phyloP scores from a whole-genome alignment of 169 alveolate genomes.

The Miamiensis avidus region DNA sequence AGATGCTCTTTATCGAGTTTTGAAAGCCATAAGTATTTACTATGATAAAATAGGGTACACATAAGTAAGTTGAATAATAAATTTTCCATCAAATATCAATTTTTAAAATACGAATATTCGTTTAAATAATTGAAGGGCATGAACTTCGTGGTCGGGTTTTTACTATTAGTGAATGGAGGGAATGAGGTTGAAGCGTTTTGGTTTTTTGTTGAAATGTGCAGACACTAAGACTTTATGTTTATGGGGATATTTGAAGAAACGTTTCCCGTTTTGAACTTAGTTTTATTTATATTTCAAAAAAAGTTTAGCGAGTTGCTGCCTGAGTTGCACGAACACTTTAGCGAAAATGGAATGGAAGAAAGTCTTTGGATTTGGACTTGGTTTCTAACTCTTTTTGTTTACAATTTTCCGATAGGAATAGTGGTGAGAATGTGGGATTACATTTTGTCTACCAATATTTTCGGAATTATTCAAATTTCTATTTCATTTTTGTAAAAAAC shows the following conservation, averaged over 20 bases:
- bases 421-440: constrained; percentile 67
- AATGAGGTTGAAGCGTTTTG: constrained; percentile 66
- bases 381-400: constrained; percentile 56
- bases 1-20: background rate
- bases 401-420: constrained; percentile 50
- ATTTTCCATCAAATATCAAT: too few relatives aligned
- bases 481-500: constrained; percentile 21
- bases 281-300: constrained; percentile 35
- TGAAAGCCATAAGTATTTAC: background rate
- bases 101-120: too few relatives aligned
- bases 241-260: constrained; percentile 45
- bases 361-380: constrained; percentile 64
- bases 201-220: constrained; percentile 49
- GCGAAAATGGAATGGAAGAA: constrained; percentile 29
- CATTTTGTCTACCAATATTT: constrained; percentile 39
- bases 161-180: constrained; percentile 56
- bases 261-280: constrained; percentile 50
- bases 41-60: background rate
- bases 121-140: too few relatives aligned
- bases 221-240: constrained; percentile 20
- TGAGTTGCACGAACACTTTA: constrained; percentile 37
- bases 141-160: constrained; percentile 58
- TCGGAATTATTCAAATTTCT: constrained; percentile 29
- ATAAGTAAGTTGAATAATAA: too few relatives aligned
- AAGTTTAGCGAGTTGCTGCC: constrained; percentile 42